Conservation (phyloP, 768 basidiomycete species). For the Epithele typhae region DNA sequence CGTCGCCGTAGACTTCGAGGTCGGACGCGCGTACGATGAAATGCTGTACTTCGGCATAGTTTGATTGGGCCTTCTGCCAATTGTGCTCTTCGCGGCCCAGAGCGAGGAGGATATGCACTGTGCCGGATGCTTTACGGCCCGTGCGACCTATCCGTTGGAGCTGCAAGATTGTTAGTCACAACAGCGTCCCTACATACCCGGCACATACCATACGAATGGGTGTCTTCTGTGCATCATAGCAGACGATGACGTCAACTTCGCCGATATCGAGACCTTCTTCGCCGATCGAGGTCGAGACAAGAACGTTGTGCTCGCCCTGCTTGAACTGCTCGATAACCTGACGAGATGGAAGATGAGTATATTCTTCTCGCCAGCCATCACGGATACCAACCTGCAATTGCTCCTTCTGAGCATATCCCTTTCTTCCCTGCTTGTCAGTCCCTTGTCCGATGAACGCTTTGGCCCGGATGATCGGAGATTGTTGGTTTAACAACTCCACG, state of each 20-base stretch:
- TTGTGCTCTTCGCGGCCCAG: conserved; percentile 89
- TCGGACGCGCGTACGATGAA: conserved; percentile 81
- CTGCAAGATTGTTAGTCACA: conserved; percentile 34
- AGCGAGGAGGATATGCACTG: conserved; percentile 87
- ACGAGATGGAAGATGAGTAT: too few relatives aligned
- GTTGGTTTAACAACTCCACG: conserved; percentile 69
- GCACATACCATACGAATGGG: conserved; percentile 90
- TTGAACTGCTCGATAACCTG: conserved; percentile 90
- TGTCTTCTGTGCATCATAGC: conserved; percentile 95
- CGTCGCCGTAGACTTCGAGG: conserved; percentile 91
- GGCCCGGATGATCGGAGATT: conserved; percentile 75
- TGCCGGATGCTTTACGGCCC: conserved; percentile 85
- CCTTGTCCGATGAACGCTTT: conserved; percentile 91
- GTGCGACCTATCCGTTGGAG: conserved; percentile 95
- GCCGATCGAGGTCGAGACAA: conserved; percentile 95
- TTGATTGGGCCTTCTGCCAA: conserved; percentile 81
- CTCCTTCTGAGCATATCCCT: conserved; percentile 86
- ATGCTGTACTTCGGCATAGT: conserved; percentile 85
- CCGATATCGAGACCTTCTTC: conserved; percentile 99
- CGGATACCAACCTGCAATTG: conserved; percentile 59
- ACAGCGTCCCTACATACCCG: background rate
- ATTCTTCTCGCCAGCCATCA: too few relatives aligned
- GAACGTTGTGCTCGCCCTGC: conserved; percentile 78
- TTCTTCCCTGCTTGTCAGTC: conserved; percentile 77
- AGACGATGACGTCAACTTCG: conserved; percentile 92